Evolutionary conservation across 805 yeast species (phyloP), one percentile per base, ranked within the genome.

Genomic region (Helenozyma baotianmanensis): DNA sequence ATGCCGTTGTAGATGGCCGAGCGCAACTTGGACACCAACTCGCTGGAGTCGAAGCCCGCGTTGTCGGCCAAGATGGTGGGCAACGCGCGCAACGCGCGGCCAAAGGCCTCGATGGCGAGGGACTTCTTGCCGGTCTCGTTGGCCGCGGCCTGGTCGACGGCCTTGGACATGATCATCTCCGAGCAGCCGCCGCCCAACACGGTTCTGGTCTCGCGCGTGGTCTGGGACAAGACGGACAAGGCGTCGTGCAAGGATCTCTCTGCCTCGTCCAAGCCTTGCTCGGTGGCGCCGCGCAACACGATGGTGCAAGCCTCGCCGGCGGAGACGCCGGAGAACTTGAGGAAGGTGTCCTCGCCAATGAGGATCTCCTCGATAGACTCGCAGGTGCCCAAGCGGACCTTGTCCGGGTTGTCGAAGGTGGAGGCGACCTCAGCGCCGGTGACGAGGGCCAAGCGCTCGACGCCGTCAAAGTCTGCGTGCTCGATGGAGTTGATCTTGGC

Each of bases 341-440:
- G 76, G 76, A 87, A 83, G 5, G 81, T 68, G 51, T 87, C 94
- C 54, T 92, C 97, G 39, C 97, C 98, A 56, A 92, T 84, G 44
- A 88, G 76, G 24, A 90, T 68, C 62, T 92, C 98, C 62, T 90
- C 97, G 50, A 92, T 87, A 15, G 71, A 50, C 27, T 88, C 92
- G 71, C 97, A 90, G 56, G 78, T 74, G 28, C 98, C 98, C 32
- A 89, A 64, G 56, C 77, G 82, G 36, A 85, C 95, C 36, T 74
- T 74, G 34, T 84, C 94, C 16, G 97, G 96, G 47, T 80, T 72
- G 56, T 92, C 99, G 57, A 92, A 92, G 2, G 97, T 90, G 6
- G 97, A 88, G 2, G 81, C 96, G 33, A 92, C 97, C 69, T 92
- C 97, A 55, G 96, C 98, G 32, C 98, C 98, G 9, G 97, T 89